These are phyloP conservation scores for Geotrichum siamense DNA, from an alignment of 1,139 yeast genomes.

Conservation along the genomic window DNA sequence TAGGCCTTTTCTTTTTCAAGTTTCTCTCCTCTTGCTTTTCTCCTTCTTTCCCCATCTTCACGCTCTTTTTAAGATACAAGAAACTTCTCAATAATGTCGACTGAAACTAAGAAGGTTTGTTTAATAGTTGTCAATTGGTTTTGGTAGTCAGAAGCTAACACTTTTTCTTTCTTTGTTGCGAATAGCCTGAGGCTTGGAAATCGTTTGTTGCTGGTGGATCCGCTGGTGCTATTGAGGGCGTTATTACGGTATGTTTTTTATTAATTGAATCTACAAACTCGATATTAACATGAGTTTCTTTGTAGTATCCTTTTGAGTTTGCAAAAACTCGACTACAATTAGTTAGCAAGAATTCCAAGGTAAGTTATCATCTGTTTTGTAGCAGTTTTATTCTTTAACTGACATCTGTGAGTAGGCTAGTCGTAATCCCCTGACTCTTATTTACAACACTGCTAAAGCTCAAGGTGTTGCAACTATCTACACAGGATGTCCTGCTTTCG, in stretches of 20 bases:
- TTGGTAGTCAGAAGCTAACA: neutral
- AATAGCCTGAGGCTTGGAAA: conserved; percentile 41
- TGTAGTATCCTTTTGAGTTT: conserved; percentile 81
- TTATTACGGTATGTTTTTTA: conserved; percentile 44
- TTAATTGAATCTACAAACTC: neutral
- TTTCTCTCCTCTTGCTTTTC: too few relatives aligned
- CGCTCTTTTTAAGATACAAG: too few relatives aligned
- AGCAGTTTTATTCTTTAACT: neutral
- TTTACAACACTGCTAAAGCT: conserved; percentile 60
- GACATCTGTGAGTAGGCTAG: conserved; percentile 35
- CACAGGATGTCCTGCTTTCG: conserved; percentile 97
- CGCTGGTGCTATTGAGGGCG: conserved; percentile 92
- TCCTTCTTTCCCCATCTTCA: too few relatives aligned
- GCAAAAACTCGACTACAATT: conserved; percentile 91
- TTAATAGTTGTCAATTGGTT: neutral
- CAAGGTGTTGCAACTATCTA: conserved; percentile 80
- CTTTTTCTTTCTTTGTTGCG: conserved; percentile 3
- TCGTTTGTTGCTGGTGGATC: conserved; percentile 90
- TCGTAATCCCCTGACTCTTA: conserved; percentile 74
- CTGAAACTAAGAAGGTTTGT: conserved; percentile 1
- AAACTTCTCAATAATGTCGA: too few relatives aligned
- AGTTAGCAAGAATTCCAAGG: conserved; percentile 58
- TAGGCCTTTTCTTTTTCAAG: too few relatives aligned
- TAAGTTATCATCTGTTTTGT: too few relatives aligned
- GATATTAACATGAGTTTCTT: neutral